Evolutionary conservation across 1,284 basidiomycete species (phyloP).

Genomic region (Malassezia obtusa): DNA sequence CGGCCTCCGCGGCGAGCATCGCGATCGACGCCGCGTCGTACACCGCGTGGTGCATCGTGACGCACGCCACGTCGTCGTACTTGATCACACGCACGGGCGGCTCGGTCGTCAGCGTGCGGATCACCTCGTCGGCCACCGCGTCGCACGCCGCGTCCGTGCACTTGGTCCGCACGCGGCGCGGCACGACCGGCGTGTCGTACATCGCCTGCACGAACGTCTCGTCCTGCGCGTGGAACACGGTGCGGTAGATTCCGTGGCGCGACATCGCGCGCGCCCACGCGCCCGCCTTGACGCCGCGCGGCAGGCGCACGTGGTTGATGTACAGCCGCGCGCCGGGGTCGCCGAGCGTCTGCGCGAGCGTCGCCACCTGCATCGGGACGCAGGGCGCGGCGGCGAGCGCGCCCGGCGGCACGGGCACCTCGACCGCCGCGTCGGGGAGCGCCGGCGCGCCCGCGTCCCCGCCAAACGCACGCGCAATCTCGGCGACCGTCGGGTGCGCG

Average conservation of each 20-base stretch:
- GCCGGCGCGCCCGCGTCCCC: constrained; percentile 1
- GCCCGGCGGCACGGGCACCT: neutral
- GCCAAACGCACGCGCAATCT: constrained; percentile 16
- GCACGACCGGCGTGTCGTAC: neutral
- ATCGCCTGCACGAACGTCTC: constrained; percentile 17
- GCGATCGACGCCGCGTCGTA: constrained; percentile 40
- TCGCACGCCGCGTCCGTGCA: constrained; percentile 12
- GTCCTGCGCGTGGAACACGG: constrained; percentile 26
- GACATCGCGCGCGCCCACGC: constrained; percentile 21
- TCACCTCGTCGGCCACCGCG: constrained; percentile 20
- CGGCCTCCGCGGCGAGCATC: constrained; percentile 21
- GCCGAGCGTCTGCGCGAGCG: constrained; percentile 26
- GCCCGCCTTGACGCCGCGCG: constrained; percentile 6
- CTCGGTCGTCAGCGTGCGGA: constrained; percentile 4
- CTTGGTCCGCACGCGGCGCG: neutral
- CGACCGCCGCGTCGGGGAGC: neutral
- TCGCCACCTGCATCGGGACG: constrained; percentile 34
- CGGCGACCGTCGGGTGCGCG: constrained; percentile 25
- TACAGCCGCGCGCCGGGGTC: constrained; percentile 21
- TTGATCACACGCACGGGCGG: constrained; percentile 28
- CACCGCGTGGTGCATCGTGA: constrained; percentile 34
- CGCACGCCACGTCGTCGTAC: constrained; percentile 18
- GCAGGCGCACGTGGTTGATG: constrained; percentile 25
- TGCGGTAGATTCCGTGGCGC: constrained; percentile 30
- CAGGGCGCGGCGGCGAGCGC: constrained; percentile 16